Evolutionary conservation across 805 yeast species (phyloP).

Genomic region (Dipodascus geniculatus): DNA sequence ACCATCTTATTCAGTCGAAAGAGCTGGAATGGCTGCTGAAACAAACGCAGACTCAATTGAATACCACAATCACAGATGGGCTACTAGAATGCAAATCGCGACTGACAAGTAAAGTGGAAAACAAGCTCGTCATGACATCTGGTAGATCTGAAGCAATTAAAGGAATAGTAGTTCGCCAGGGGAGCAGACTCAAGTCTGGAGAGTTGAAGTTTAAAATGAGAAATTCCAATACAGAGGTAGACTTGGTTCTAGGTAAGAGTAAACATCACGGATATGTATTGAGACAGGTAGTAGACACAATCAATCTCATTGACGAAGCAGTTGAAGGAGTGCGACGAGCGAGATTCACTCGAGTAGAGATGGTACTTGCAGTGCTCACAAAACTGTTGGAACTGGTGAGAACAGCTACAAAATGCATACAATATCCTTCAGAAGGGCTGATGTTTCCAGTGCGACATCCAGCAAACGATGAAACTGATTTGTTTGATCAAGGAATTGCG

Average conservation of each 20-base stretch:
- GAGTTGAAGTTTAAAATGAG: slow-evolving; percentile 12
- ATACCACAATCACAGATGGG: slow-evolving; percentile 9
- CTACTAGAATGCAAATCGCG: slow-evolving; percentile 12
- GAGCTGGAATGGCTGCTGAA: slow-evolving; percentile 14
- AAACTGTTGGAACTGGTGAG: slow-evolving; percentile 1
- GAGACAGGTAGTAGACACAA: slow-evolving; percentile 13
- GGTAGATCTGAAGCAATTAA: slow-evolving; percentile 15
- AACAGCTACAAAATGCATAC: slow-evolving; percentile 1
- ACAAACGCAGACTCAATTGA: slow-evolving; percentile 9
- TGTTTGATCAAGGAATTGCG: slow-evolving; percentile 5
- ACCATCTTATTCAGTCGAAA: background rate
- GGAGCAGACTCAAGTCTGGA: slow-evolving; percentile 8
- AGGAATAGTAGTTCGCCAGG: slow-evolving; percentile 14
- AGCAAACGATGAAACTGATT: background rate
- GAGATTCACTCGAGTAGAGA: background rate
- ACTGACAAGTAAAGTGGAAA: slow-evolving; percentile 8
- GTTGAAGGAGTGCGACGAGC: slow-evolving; percentile 2
- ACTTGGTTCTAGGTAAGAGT: slow-evolving; percentile 4
- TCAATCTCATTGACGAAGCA: slow-evolving; percentile 9
- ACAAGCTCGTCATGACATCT: slow-evolving; percentile 15
- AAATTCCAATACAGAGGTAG: slow-evolving; percentile 8
- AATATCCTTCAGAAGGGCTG: background rate
- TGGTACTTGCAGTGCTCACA: slow-evolving; percentile 1
- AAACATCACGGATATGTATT: slow-evolving; percentile 4
- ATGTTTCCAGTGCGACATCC: background rate